phyloP scores from a whole-genome alignment of 495 filamentous ascomycete genomes.

The Gamarada debralockiae region DNA sequence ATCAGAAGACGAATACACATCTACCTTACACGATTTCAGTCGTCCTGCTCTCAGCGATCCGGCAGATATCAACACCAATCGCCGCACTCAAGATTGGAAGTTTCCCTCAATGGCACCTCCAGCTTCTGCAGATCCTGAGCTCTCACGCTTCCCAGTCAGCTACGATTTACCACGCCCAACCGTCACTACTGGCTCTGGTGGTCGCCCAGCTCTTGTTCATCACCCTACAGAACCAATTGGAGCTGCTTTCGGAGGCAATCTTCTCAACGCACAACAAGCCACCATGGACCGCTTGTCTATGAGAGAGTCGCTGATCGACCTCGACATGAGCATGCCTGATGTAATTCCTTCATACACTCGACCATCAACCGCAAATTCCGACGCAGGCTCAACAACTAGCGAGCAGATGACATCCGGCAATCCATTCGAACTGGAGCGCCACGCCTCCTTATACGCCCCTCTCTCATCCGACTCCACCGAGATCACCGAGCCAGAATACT shows the following conservation, averaged over 20 bases:
- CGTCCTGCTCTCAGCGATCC: slow-evolving; percentile 47
- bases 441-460: slow-evolving; percentile 43
- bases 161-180: slow-evolving; percentile 16
- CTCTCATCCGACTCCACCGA: neutral
- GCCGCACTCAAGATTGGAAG: slow-evolving; percentile 58
- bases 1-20: slow-evolving; percentile 26
- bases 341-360: slow-evolving; percentile 23
- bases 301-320: slow-evolving; percentile 32
- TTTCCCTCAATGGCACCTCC: slow-evolving; percentile 50
- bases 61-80: slow-evolving; percentile 41
- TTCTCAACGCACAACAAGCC: neutral
- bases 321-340: slow-evolving; percentile 41
- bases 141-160: slow-evolving; percentile 39
- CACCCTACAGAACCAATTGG: slow-evolving; percentile 45
- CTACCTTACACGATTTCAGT: slow-evolving; percentile 33
- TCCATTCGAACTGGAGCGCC: slow-evolving; percentile 52
- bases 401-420: slow-evolving; percentile 32
- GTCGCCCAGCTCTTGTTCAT: slow-evolving; percentile 42
- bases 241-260: slow-evolving; percentile 36
- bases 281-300: slow-evolving; percentile 11
- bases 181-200: slow-evolving; percentile 25
- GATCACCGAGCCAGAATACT: slow-evolving; percentile 43
- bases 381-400: slow-evolving; percentile 29
- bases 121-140: slow-evolving; percentile 45
- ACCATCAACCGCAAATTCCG: slow-evolving; percentile 52